Evolutionary conservation across 1,139 yeast genomes (phyloP).

Genomic region (Saccharomyces hybrid): DNA sequence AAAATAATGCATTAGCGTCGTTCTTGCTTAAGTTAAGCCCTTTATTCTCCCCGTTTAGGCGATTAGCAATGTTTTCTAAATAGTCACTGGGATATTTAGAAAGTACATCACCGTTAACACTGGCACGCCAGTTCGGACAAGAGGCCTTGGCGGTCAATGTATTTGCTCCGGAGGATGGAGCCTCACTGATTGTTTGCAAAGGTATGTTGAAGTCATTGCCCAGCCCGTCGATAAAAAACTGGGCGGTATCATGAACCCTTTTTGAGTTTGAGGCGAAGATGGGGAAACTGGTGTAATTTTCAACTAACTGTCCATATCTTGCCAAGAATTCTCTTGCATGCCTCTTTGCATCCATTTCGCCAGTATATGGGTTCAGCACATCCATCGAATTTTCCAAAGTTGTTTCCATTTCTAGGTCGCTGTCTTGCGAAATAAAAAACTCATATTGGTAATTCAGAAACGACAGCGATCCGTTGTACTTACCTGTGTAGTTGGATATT

Average conservation of each 20-base stretch:
- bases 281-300: too few relatives aligned
- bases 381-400: constrained; percentile 13
- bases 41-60: constrained; percentile 29
- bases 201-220: constrained; percentile 11
- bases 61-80: too few relatives aligned
- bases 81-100: too few relatives aligned
- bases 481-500: constrained; percentile 22
- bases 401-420: constrained; percentile 23
- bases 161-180: constrained; percentile 2
- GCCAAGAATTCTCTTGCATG: constrained; percentile 16
- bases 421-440: constrained; percentile 25
- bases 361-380: constrained; percentile 16
- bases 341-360: constrained; percentile 19
- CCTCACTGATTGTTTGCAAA: constrained; percentile 30
- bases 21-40: constrained; percentile 37
- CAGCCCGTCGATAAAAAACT: constrained; percentile 9
- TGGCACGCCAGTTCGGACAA: too few relatives aligned
- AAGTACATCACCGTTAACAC: too few relatives aligned
- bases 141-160: too few relatives aligned
- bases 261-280: too few relatives aligned
- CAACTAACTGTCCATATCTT: constrained; percentile 5
- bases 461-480: constrained; percentile 31
- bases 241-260: constrained; percentile 19
- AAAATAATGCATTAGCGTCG: constrained; percentile 42
- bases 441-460: constrained; percentile 34